Evolutionary conservation across 345 rosid genomes (phyloP).

Genomic region (Populus davidiana): DNA sequence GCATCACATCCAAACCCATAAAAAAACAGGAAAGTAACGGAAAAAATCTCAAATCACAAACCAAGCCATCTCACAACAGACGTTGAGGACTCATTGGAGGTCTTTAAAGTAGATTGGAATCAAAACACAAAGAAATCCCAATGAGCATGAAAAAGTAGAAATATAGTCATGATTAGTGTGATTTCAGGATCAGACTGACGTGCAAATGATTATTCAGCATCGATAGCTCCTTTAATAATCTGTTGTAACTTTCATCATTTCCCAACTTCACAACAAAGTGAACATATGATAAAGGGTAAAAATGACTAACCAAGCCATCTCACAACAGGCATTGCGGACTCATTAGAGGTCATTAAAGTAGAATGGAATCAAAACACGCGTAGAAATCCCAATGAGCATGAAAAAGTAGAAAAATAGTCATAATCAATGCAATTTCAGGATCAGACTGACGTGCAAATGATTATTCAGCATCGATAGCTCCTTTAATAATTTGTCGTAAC

Average conservation of each 20-base stretch:
- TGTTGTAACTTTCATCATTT: background rate
- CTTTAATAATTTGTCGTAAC: conserved; percentile 27
- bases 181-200: conserved; percentile 61
- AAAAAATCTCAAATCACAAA: background rate
- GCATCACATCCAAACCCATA: conserved; percentile 24
- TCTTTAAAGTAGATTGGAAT: too few relatives aligned
- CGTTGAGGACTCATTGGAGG: background rate
- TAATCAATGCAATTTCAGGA: conserved; percentile 21
- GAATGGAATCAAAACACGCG: too few relatives aligned
- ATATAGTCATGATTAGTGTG: background rate
- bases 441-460: conserved; percentile 66
- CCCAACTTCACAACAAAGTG: too few relatives aligned
- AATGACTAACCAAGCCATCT: background rate
- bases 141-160: background rate
- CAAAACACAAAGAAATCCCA: too few relatives aligned
- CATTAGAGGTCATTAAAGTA: background rate
- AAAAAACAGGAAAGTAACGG: background rate
- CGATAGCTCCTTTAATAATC: conserved; percentile 39
- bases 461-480: conserved; percentile 45
- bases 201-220: conserved; percentile 54
- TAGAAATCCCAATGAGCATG: background rate
- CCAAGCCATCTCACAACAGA: background rate
- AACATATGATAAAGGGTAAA: too few relatives aligned
- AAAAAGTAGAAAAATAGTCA: background rate
- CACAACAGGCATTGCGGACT: background rate